Evolutionary conservation across 768 basidiomycete species (phyloP).

Genomic region (Rhizopogon vulgaris): DNA sequence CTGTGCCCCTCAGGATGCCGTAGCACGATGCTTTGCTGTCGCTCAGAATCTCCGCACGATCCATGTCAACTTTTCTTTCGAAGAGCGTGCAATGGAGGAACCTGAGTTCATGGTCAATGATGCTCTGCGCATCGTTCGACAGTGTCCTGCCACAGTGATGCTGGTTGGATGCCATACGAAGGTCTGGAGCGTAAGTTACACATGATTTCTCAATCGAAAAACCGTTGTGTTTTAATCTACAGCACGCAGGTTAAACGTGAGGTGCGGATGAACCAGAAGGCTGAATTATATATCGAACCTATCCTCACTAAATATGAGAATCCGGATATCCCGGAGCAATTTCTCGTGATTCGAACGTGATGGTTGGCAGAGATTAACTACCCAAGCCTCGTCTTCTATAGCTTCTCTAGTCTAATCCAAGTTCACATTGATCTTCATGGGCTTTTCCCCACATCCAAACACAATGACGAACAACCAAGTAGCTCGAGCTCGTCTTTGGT

Average conservation of each 20-base stretch:
- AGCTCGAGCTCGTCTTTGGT: no score
- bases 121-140: conserved; percentile 39
- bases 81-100: conserved; percentile 12
- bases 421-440: no score
- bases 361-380: not conserved
- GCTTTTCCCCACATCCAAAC: conserved; percentile 21
- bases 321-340: conserved; percentile 66
- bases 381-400: not conserved
- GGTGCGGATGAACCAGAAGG: conserved; percentile 31
- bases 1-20: conserved; percentile 10
- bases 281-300: conserved; percentile 30
- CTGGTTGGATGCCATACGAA: conserved; percentile 65
- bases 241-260: conserved; percentile 39
- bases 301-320: conserved; percentile 50
- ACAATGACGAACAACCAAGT: conserved; percentile 41
- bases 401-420: no score
- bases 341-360: conserved; percentile 51
- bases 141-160: conserved; percentile 44
- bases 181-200: conserved; percentile 58
- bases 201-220: not conserved
- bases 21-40: conserved; percentile 29
- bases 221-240: conserved; percentile 2
- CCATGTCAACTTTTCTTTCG: conserved; percentile 51
- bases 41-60: conserved; percentile 46
- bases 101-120: conserved; percentile 21